Conservation (phyloP, 331 rosid genomes). For the Prunus yedoensis region DNA sequence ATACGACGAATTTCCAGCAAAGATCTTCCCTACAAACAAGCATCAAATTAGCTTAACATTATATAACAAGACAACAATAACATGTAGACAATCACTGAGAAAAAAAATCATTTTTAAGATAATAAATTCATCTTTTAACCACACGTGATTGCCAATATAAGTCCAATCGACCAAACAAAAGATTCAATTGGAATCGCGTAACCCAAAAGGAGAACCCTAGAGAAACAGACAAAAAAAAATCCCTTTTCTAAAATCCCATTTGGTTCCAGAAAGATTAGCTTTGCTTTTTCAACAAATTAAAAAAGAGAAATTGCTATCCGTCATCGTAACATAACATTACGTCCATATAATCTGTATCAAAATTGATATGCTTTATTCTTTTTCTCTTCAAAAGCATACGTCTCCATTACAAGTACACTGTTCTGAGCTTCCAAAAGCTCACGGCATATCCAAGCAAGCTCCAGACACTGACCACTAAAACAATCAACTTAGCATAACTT, state of each 20-base stretch:
- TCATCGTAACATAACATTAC: neutral
- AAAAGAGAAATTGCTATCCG: neutral
- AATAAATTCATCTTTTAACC: neutral
- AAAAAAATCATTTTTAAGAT: neutral
- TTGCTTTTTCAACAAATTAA: neutral
- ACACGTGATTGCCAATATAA: neutral
- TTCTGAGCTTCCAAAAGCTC: neutral
- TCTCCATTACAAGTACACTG: neutral
- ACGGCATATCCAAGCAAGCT: neutral
- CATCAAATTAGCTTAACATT: conserved; percentile 26
- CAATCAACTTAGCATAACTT: neutral
- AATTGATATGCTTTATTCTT: neutral
- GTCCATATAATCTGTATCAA: neutral
- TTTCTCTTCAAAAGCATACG: neutral
- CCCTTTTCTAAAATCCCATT: neutral
- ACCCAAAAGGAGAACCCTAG: neutral
- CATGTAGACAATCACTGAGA: neutral
- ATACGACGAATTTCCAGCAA: conserved; percentile 46
- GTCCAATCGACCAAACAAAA: neutral
- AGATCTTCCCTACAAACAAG: conserved; percentile 55
- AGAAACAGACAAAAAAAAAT: too few relatives aligned
- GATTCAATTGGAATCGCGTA: neutral
- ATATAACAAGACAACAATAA: neutral
- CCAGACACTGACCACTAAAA: neutral
- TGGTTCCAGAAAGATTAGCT: neutral